Percentiles rank a stretch among this genome's conserved stretches.
These are phyloP conservation scores for Amaranthus palmeri DNA, from an alignment of 148 eudicot species.

Conservation along the genomic window DNA sequence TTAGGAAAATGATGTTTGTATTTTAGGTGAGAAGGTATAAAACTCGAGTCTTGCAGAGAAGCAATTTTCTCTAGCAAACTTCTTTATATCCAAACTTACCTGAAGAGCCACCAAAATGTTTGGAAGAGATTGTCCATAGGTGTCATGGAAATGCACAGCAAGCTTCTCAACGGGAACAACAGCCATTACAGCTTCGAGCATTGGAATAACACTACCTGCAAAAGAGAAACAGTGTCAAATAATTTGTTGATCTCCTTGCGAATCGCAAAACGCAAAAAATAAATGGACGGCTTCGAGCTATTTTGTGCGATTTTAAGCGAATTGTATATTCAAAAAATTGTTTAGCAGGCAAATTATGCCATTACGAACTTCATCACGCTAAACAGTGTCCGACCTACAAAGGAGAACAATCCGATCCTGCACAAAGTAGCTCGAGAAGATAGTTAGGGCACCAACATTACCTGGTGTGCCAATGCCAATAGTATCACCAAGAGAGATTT, in stretches of 20 bases:
- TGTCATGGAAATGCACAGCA: constrained; percentile 73
- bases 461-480: constrained; percentile 89
- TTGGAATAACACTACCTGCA: constrained; percentile 55
- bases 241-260: neutral
- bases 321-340: no score
- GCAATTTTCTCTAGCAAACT: neutral
- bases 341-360: neutral
- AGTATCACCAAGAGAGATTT: constrained; percentile 91
- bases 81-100: constrained; percentile 29
- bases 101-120: constrained; percentile 61
- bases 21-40: neutral
- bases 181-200: constrained; percentile 63
- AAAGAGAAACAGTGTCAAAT: constrained; percentile 13
- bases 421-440: constrained; percentile 1
- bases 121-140: constrained; percentile 67
- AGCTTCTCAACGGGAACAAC: constrained; percentile 53
- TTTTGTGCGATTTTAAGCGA: no score
- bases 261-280: no score
- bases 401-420: neutral
- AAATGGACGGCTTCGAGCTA: no score
- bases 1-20: neutral
- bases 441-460: constrained; percentile 26
- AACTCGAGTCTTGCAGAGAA: neutral
- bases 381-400: neutral
- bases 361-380: neutral